Percentiles rank a stretch among this genome's conserved stretches.
These are phyloP conservation scores for Psilocybe cyanescens DNA, from an alignment of 768 basidiomycete genomes.

Conservation along the genomic window DNA sequence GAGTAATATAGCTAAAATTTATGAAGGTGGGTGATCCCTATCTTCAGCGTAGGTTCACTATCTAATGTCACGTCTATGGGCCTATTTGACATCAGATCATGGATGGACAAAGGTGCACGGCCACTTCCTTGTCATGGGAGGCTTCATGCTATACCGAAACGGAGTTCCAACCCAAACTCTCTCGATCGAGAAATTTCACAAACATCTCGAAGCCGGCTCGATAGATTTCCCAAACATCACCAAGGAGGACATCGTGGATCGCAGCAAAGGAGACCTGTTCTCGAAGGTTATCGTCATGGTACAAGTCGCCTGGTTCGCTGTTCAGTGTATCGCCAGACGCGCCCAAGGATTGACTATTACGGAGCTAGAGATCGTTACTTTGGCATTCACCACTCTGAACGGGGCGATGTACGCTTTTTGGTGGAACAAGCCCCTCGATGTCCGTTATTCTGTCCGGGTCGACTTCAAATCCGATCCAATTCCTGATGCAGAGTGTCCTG, in stretches of 20 bases:
- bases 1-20: not conserved
- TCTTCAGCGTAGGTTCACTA: not conserved
- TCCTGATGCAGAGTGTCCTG: not conserved
- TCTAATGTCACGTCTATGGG: no score
- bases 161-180: not conserved
- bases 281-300: constrained; percentile 33
- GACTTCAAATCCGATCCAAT: not conserved
- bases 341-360: constrained; percentile 26
- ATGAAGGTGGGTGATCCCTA: not conserved
- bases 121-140: constrained; percentile 19
- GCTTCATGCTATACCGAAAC: constrained; percentile 14
- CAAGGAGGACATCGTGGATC: constrained; percentile 10
- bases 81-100: not conserved
- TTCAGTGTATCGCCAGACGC: constrained; percentile 26
- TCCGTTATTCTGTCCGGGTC: constrained; percentile 21
- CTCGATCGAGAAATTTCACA: constrained; percentile 13
- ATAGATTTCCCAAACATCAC: constrained; percentile 10
- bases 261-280: constrained; percentile 25
- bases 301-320: constrained; percentile 35
- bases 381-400: constrained; percentile 32
- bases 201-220: not conserved
- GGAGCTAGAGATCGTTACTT: constrained; percentile 35
- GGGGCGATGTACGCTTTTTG: constrained; percentile 31
- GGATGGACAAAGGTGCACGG: constrained; percentile 17
- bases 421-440: constrained; percentile 39